A percentile compares a stretch with the other conserved stretches of the same genome.
These are phyloP conservation scores for Larix sibirica DNA, from an alignment of 83 land plant species.

Conservation along the genomic window DNA sequence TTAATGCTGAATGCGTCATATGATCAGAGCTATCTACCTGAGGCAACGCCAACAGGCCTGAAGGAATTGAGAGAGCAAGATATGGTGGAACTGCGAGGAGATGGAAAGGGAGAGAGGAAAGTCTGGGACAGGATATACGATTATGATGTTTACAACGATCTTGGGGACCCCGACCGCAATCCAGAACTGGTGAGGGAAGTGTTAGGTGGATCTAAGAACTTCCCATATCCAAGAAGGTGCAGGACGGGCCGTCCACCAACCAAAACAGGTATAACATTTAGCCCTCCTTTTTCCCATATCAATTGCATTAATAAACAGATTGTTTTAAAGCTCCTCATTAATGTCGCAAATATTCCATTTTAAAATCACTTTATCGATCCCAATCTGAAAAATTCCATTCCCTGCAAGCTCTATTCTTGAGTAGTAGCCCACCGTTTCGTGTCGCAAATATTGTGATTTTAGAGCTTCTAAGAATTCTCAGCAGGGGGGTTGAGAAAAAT, in stretches of 20 bases:
- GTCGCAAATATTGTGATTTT: neutral
- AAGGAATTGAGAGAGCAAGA: conserved; percentile 9
- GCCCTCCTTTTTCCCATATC: no score
- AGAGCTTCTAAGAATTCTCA: neutral
- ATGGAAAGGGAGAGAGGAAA: conserved; percentile 20
- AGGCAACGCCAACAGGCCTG: conserved; percentile 15
- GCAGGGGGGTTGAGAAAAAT: no score
- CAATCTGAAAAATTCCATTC: neutral
- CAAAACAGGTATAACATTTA: neutral
- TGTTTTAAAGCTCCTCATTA: no score
- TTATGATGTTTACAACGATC: conserved; percentile 16
- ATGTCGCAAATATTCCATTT: no score
- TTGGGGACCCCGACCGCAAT: conserved; percentile 13
- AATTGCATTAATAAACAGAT: no score
- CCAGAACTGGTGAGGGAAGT: conserved; percentile 9
- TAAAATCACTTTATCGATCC: no score
- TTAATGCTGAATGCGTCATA: no score
- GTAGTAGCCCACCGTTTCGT: neutral
- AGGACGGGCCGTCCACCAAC: conserved; percentile 15
- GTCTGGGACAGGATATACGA: conserved; percentile 18
- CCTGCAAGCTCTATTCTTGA: no score
- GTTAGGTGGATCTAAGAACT: conserved; percentile 7
- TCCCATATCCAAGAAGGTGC: conserved; percentile 21
- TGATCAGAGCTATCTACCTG: conserved; percentile 5
- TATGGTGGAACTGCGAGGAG: conserved; percentile 4